phyloP scores from a whole-genome alignment of 495 filamentous ascomycete genomes.

The Usnea hakonensis region DNA sequence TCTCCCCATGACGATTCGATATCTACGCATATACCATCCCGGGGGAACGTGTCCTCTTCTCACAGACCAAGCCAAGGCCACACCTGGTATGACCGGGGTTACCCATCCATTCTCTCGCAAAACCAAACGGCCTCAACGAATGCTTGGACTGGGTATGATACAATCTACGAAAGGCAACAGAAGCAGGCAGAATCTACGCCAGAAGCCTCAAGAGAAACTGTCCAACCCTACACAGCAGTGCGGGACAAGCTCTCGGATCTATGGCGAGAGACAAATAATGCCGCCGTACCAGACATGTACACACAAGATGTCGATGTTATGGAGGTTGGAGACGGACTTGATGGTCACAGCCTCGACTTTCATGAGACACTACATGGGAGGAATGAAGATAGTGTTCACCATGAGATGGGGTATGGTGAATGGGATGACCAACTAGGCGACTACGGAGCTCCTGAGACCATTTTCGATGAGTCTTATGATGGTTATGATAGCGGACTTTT shows the following conservation, averaged over 20 bases:
- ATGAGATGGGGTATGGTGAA: not conserved
- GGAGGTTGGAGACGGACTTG: not conserved
- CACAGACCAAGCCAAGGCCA: not conserved
- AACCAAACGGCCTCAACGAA: constrained; percentile 1
- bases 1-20: not conserved
- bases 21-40: not conserved
- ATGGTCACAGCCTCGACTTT: not conserved
- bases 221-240: not conserved
- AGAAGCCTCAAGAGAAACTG: not conserved
- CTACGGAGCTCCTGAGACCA: not conserved
- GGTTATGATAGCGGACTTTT: not conserved
- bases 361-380: not conserved
- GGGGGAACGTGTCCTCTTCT: not conserved
- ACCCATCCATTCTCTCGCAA: not conserved
- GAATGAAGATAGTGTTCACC: not conserved
- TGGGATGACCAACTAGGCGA: not conserved
- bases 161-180: constrained; percentile 15
- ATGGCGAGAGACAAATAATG: not conserved
- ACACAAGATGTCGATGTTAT: not conserved
- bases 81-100: too few relatives aligned
- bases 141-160: constrained; percentile 16
- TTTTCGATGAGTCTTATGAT: not conserved
- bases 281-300: not conserved
- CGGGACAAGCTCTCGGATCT: not conserved
- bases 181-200: not conserved